Evolutionary conservation across 208 protist species (phyloP), one percentile per base, ranked within the genome.

Genomic region (Herpetomonas tarakana): DNA sequence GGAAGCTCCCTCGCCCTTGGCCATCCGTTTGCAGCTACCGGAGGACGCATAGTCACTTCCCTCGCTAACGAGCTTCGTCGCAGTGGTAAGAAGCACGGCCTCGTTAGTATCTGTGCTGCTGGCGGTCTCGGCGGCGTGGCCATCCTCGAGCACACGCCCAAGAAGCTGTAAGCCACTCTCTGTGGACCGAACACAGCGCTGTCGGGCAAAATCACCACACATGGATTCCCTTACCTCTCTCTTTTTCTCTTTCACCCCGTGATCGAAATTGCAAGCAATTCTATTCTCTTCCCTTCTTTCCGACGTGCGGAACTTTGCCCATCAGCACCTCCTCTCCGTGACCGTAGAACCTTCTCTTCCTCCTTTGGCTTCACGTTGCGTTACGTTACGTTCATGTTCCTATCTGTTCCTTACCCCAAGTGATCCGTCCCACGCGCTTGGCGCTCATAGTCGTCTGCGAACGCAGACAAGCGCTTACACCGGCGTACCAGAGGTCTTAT

Each of bases 101-200:
- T 96, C 12, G 65, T 94, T 18, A 94, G 88, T 46, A 90, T 96
- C 68, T 96, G 90, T 68, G 90, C 90, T 46, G 90, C 90, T 65
- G 90, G 90, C 14, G 90, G 90, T 26, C 58, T 91, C 27, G 88
- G 88, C 19, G 84, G 78, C 41, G 74, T 92, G 29, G 82, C 77
- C 7, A 65, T 94, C 35, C 58, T 94, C 14, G 88, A 92, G 61
- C 78, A 84, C 68, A 81, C 71, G 16, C 71, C 74, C 11, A 81
- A 74, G 52, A 79, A 60, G 52, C 29, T 55, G 21, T 53, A 63
- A 30, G n/a, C n/a, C n/a, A n/a, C n/a, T n/a, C n/a, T n/a, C n/a
- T n/a, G n/a, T n/a, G n/a, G n/a, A n/a, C n/a, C n/a, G n/a, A n/a
- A n/a, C n/a, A n/a, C n/a, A n/a, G n/a, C n/a, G n/a, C n/a, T 52